Percentiles rank a stretch among this genome's conserved stretches.
phyloP scores from a whole-genome alignment of 2,329 filamentous ascomycete genomes.

The Colletotrichum nymphaeae region DNA sequence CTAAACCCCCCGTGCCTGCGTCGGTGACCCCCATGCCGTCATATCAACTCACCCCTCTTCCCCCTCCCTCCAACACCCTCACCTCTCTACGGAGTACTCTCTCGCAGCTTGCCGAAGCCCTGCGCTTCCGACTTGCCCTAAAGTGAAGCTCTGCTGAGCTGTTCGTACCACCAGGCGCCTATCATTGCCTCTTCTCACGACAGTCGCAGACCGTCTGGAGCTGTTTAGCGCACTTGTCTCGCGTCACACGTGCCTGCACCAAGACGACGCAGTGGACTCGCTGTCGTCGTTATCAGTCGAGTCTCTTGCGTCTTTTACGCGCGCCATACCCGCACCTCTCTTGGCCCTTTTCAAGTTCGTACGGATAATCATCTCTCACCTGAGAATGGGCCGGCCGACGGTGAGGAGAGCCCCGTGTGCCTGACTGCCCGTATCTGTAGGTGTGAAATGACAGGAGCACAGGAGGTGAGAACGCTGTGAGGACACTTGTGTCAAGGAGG shows the following conservation, averaged over 20 bases:
- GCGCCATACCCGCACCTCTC: neutral
- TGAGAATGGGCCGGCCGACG: neutral
- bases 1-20: neutral
- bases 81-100: neutral
- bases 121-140: conserved; percentile 5
- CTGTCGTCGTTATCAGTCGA: conserved; percentile 4
- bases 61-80: neutral
- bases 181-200: conserved; percentile 26
- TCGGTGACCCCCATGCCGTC: conserved; percentile 26
- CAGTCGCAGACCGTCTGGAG: conserved; percentile 11
- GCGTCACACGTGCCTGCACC: conserved; percentile 17
- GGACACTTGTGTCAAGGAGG: neutral
- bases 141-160: conserved; percentile 22
- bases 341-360: too few species aligned
- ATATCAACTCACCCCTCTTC: conserved; percentile 2
- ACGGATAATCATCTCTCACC: neutral
- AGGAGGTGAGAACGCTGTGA: neutral
- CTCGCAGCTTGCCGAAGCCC: too few species aligned
- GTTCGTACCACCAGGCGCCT: conserved; percentile 12
- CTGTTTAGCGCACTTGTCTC: neutral
- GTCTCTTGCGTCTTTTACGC: neutral
- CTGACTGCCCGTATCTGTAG: neutral
- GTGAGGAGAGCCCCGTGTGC: neutral
- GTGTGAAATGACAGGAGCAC: neutral
- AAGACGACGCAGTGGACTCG: conserved; percentile 11